These are phyloP conservation scores for Phoenix dactylifera DNA, from an alignment of 176 grass and related monocot species.

Conservation along the genomic window DNA sequence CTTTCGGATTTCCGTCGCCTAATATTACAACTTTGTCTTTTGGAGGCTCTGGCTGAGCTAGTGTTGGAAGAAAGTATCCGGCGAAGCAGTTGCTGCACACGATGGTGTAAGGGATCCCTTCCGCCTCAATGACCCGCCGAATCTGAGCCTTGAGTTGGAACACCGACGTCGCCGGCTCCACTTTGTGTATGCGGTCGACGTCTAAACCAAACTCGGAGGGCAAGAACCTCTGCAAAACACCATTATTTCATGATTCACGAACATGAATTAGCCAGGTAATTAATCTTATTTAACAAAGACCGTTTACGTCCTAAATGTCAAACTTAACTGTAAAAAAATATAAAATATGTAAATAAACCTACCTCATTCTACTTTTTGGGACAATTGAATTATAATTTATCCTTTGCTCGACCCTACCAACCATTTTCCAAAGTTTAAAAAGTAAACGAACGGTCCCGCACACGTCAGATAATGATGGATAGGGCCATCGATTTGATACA, in stretches of 20 bases:
- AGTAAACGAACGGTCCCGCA: background rate
- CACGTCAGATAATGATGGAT: background rate
- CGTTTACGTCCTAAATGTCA: no score
- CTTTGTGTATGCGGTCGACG: background rate
- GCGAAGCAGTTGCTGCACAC: background rate
- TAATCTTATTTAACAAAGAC: no score
- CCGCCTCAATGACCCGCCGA: background rate
- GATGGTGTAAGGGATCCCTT: background rate
- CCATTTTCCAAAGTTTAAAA: no score
- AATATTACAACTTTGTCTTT: no score
- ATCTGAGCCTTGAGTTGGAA: background rate
- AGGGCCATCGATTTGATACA: no score
- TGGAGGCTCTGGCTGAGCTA: background rate
- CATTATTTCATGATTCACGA: background rate
- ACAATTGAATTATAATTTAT: no score
- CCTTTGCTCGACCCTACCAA: no score
- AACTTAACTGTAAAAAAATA: no score
- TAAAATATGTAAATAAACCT: no score
- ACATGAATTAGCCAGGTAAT: no score
- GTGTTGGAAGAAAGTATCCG: background rate
- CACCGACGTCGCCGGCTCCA: background rate
- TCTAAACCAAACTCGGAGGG: background rate
- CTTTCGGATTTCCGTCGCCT: no score
- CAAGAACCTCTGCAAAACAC: background rate
- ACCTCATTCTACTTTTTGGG: no score